Percentiles rank a stretch among this genome's conserved stretches.
These are phyloP conservation scores for Colletotrichum sublineola DNA, from an alignment of 2,329 filamentous ascomycete species.

Conservation along the genomic window DNA sequence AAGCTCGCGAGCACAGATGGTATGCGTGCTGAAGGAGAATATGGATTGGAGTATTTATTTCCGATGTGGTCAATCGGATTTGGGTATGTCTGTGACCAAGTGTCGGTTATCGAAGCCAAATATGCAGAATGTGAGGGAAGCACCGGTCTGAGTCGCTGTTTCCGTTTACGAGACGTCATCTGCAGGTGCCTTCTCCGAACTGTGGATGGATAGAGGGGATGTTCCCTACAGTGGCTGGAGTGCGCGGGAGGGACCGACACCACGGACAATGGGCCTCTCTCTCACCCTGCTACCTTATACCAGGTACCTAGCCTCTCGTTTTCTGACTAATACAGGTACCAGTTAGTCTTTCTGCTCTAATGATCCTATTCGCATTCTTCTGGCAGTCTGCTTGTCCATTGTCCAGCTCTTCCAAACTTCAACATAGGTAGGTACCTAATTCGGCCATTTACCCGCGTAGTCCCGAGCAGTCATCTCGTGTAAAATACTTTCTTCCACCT, in stretches of 20 bases:
- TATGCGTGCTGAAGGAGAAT: neutral
- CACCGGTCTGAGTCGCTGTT: constrained; percentile 30
- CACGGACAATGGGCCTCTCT: constrained; percentile 12
- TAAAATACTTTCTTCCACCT: constrained; percentile 12
- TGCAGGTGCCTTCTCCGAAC: constrained; percentile 34
- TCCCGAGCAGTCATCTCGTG: constrained; percentile 1
- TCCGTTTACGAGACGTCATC: constrained; percentile 38
- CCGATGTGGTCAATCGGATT: neutral
- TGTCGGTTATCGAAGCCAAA: constrained; percentile 9
- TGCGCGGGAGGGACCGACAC: constrained; percentile 21
- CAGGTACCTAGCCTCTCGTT: neutral
- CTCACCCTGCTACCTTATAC: neutral
- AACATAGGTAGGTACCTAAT: neutral
- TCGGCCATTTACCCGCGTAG: neutral
- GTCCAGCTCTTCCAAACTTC: neutral
- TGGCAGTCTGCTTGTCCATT: neutral
- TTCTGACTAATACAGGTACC: neutral
- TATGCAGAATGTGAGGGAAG: constrained; percentile 10
- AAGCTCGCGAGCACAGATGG: neutral
- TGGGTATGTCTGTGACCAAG: constrained; percentile 2
- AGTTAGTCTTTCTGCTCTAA: neutral
- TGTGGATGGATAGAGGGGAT: constrained; percentile 24
- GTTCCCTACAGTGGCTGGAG: constrained; percentile 27
- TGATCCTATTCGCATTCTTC: neutral
- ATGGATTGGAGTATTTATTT: neutral